Evolutionary conservation across 352 stramenopile species (phyloP).

Genomic region (Phytopythium mirpurense): DNA sequence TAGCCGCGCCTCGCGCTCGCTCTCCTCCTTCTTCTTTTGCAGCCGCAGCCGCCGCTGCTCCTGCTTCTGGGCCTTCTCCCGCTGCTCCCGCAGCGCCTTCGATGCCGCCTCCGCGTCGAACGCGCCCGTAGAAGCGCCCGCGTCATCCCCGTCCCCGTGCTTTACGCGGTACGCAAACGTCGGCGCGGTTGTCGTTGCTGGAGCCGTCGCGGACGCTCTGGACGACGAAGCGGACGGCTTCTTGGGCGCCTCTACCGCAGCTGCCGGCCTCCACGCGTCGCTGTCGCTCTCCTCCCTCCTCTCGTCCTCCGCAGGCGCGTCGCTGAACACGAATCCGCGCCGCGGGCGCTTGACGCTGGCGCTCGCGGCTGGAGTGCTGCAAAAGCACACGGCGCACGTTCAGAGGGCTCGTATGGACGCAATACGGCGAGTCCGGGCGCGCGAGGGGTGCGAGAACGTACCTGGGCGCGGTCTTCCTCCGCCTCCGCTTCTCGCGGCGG

Average conservation of each 20-base stretch:
- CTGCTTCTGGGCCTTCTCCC: conserved; percentile 38
- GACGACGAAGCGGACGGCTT: neutral
- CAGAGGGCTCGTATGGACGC: neutral
- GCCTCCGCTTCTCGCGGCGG: conserved; percentile 48
- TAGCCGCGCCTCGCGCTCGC: conserved; percentile 29
- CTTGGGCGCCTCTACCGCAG: conserved; percentile 13
- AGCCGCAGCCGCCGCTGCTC: conserved; percentile 39
- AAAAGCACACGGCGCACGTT: neutral
- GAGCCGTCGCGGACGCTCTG: conserved; percentile 4
- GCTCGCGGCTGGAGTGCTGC: neutral
- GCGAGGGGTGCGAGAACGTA: conserved; percentile 11
- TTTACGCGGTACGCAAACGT: conserved; percentile 62
- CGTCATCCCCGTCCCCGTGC: conserved; percentile 20
- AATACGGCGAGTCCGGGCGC: neutral
- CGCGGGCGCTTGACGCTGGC: conserved; percentile 19
- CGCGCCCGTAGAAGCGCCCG: conserved; percentile 18
- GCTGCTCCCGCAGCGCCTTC: conserved; percentile 35
- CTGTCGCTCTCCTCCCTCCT: conserved; percentile 19
- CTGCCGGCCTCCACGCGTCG: conserved; percentile 19
- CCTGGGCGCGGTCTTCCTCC: conserved; percentile 27
- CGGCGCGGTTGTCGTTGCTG: too few relatives aligned
- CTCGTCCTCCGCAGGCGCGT: conserved; percentile 18
- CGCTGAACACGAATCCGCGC: conserved; percentile 57
- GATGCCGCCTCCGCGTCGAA: conserved; percentile 42
- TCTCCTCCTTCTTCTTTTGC: conserved; percentile 41